Evolutionary conservation across 495 filamentous ascomycete species (phyloP), one percentile per base, ranked within the genome.

Genomic region (Xylaria telfairii): DNA sequence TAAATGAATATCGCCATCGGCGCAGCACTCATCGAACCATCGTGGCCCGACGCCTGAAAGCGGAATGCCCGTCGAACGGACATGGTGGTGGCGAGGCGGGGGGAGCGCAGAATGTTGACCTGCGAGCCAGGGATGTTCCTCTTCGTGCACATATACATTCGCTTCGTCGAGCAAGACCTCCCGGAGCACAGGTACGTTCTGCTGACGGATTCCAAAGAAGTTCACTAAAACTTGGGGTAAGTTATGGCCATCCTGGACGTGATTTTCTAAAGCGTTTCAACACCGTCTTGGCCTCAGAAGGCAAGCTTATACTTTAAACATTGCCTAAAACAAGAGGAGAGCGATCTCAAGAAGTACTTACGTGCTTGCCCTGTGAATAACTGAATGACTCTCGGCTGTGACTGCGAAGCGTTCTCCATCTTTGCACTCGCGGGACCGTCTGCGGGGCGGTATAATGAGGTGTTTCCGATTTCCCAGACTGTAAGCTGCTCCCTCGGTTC

Each of bases 381-480:
- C 26, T 84, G 77, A 71, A 91, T 80, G n/a, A 90, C 84, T 19
- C 71, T 78, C 0, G 90, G 89, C 0, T 84, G 82, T 70, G 67
- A 24, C 21, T 62, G 15, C 34, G 72, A 37, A 62, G 76, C 41
- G n/a, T 30, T 39, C 0, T 71, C 37, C 15, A 80, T 82, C 12
- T 81, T 80, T 41, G 76, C 75, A 0, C 86, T 84, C 0, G 79
- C 81, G 4, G 86, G 86, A 73, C 90, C 87, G 41, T 85, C 69
- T 0, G 72, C 89, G 88, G 1, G 81, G 63, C 8, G 87, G 73
- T 90, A 88, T 0, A 81, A 65, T 8, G 87, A 89, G 3, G 83
- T 79, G 0, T 82, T 80, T 1, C 86, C 87, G 64, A 92, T 90
- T 60, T 92, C 88, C 90, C 90, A 92, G 1, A 92, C 81, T n/a